These are phyloP conservation scores for Sonneratia alba DNA, from an alignment of 345 rosid species.

Conservation along the genomic window DNA sequence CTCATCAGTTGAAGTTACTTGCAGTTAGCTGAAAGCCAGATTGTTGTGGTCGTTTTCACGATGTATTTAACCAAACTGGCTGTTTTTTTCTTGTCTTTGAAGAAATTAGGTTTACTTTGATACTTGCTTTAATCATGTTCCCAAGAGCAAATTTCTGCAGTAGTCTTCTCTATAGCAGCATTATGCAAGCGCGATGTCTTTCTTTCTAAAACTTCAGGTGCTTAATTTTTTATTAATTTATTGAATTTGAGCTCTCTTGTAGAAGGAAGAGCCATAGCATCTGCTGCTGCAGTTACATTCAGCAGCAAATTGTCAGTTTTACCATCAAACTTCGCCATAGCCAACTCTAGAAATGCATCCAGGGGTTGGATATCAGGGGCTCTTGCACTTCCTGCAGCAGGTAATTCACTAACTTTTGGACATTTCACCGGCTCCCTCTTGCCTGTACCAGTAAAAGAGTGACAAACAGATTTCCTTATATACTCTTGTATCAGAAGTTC, in stretches of 20 bases:
- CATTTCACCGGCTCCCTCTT: background rate
- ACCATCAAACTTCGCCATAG: conserved; percentile 36
- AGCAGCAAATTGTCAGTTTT: conserved; percentile 41
- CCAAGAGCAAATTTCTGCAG: background rate
- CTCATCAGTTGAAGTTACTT: too few relatives aligned
- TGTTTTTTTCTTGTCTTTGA: background rate
- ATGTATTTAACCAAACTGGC: background rate
- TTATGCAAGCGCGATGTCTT: background rate
- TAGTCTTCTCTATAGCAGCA: background rate
- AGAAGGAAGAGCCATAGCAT: conserved; percentile 65
- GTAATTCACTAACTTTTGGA: conserved; percentile 20
- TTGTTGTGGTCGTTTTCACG: background rate
- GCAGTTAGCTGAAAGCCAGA: background rate
- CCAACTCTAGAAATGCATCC: conserved; percentile 38
- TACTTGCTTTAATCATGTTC: background rate
- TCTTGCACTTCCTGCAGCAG: conserved; percentile 83
- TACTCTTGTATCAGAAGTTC: background rate
- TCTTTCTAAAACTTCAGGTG: background rate
- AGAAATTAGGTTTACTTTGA: background rate
- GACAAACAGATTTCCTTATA: background rate
- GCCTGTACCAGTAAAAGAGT: background rate
- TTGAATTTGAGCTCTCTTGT: conserved; percentile 7
- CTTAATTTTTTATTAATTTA: background rate
- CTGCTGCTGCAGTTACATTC: conserved; percentile 59
- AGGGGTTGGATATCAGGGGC: conserved; percentile 73